phyloP scores from a whole-genome alignment of 306 rosid species.

The Quercus aquifolioides region DNA sequence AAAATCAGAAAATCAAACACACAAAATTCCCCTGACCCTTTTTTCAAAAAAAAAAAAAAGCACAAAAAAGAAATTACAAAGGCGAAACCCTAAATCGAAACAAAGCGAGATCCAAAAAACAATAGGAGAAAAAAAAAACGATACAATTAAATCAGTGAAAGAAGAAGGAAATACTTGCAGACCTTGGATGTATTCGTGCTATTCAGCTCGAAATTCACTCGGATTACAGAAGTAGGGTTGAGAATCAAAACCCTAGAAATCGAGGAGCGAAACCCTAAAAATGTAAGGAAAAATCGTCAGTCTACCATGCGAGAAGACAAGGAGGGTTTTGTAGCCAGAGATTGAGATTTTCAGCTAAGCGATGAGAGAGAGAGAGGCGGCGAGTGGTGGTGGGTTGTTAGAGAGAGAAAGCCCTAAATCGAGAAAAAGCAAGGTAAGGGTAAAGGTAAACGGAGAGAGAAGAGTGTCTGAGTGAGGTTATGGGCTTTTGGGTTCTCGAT shows the following conservation, averaged over 20 bases:
- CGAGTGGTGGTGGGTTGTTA: background rate
- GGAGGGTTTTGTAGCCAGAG: background rate
- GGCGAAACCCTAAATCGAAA: constrained; percentile 19
- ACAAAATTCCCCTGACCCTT: constrained; percentile 6
- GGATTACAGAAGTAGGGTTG: constrained; percentile 1
- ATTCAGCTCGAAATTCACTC: background rate
- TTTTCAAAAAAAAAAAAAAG: background rate
- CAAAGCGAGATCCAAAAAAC: constrained; percentile 22
- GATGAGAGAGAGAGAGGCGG: constrained; percentile 17
- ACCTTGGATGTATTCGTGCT: background rate
- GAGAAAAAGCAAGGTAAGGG: background rate
- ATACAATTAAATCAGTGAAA: constrained; percentile 3
- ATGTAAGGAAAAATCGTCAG: background rate
- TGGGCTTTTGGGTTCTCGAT: background rate
- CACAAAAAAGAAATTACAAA: background rate
- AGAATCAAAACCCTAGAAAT: constrained; percentile 44
- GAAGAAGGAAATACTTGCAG: background rate
- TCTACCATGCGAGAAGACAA: background rate
- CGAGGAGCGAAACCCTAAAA: background rate
- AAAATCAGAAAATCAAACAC: constrained; percentile 3
- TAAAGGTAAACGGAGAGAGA: background rate
- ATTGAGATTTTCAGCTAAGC: constrained; percentile 22
- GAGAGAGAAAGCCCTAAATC: background rate
- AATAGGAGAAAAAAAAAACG: constrained; percentile 7
- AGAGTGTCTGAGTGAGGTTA: background rate